Percentiles rank a stretch among this genome's conserved stretches.
phyloP scores from a whole-genome alignment of 2,329 filamentous ascomycete species.

The Huntiella bhutanensis region DNA sequence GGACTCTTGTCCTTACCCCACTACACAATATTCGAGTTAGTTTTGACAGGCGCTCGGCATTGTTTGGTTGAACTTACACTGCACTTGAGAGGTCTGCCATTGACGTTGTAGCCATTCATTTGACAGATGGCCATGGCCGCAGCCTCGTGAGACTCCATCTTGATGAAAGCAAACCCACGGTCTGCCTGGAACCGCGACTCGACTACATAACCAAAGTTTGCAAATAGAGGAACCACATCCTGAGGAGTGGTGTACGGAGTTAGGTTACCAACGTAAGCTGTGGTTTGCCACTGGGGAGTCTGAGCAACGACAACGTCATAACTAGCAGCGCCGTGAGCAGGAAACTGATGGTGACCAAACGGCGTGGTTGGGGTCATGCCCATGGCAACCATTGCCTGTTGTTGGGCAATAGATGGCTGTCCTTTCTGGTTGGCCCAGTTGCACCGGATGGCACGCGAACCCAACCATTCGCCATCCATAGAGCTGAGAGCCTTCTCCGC shows the following conservation, averaged over 20 bases:
- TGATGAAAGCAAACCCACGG: conserved; percentile 94
- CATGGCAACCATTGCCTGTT: conserved; percentile 92
- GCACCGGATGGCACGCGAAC: conserved; percentile 92
- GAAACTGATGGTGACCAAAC: conserved; percentile 94
- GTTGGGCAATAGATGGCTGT: conserved; percentile 95
- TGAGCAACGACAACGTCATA: conserved; percentile 94
- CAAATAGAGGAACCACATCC: conserved; percentile 92
- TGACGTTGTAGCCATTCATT: conserved; percentile 93
- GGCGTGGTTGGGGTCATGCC: conserved; percentile 95
- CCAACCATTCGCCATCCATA: conserved; percentile 99
- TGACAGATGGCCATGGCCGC: conserved; percentile 97
- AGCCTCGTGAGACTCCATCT: conserved; percentile 98
- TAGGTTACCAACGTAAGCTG: conserved; percentile 91
- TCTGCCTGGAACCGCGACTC: conserved; percentile 97
- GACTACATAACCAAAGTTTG: conserved; percentile 94
- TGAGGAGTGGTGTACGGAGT: conserved; percentile 95
- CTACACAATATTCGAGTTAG: conserved; percentile 29
- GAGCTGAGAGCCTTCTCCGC: conserved; percentile 91
- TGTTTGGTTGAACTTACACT: conserved; percentile 46
- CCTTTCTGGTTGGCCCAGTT: conserved; percentile 99
- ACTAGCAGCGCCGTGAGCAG: conserved; percentile 86
- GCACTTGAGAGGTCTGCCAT: conserved; percentile 91
- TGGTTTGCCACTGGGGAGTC: conserved; percentile 95
- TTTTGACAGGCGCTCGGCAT: not conserved
- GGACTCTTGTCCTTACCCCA: conserved; percentile 99